These are phyloP conservation scores for Yamagishiella unicocca DNA, from an alignment of 139 green algal genomes.

Conservation along the genomic window DNA sequence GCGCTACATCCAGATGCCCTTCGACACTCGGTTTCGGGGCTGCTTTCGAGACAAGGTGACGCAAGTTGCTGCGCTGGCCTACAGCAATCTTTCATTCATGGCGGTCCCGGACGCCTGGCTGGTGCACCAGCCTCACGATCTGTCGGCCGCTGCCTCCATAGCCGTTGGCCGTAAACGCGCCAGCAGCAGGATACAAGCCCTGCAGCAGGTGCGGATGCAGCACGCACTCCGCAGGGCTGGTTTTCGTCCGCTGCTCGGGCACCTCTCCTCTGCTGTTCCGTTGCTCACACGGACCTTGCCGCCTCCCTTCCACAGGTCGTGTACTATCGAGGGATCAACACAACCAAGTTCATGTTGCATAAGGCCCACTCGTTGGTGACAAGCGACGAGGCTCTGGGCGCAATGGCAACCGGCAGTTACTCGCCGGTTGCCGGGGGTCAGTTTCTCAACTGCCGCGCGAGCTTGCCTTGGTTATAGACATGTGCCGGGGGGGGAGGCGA, in stretches of 20 bases:
- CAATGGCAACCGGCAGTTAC: constrained; percentile 5
- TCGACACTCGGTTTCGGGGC: constrained; percentile 34
- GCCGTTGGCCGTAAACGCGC: background rate
- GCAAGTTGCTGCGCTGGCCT: constrained; percentile 17
- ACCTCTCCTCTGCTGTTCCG: background rate
- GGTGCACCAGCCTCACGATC: constrained; percentile 16
- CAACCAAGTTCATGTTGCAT: constrained; percentile 30
- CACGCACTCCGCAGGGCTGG: background rate
- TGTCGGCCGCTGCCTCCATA: constrained; percentile 10
- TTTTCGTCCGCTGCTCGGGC: too few relatives aligned
- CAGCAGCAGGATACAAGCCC: background rate
- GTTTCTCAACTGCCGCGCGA: background rate
- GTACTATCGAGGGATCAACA: constrained; percentile 3
- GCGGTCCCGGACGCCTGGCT: constrained; percentile 25
- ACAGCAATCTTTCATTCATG: background rate
- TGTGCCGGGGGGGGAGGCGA: too few relatives aligned
- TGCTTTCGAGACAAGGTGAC: constrained; percentile 43
- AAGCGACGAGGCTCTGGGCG: background rate
- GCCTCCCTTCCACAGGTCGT: background rate
- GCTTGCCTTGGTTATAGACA: constrained; percentile 12
- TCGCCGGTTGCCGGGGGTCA: background rate
- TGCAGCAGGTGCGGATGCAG: constrained; percentile 6
- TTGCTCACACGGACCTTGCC: background rate
- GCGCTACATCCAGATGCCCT: background rate
- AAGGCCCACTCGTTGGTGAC: constrained; percentile 39